Percentiles rank a stretch among this genome's conserved stretches.
Evolutionary conservation across 805 yeast species (phyloP).

Genomic region (Yamadazyma paraphyllophila): DNA sequence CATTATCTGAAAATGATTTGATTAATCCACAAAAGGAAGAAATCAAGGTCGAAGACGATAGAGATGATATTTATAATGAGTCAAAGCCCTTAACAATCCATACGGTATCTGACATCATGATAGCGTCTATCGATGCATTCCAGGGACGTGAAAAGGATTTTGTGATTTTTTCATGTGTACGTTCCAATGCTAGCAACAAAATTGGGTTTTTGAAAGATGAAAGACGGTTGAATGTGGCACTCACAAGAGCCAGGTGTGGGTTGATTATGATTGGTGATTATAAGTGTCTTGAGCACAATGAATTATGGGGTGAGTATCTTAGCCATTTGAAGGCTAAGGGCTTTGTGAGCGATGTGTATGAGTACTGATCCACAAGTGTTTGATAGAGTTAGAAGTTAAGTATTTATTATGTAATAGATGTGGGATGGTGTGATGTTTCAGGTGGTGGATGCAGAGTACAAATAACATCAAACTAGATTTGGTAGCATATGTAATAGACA

Average conservation of each 20-base stretch:
- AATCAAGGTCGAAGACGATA: conserved; percentile 53
- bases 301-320: conserved; percentile 53
- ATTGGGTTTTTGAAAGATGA: conserved; percentile 86
- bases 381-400: not conserved
- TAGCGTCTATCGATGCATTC: conserved; percentile 63
- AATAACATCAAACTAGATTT: too few relatives aligned
- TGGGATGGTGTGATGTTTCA: too few relatives aligned
- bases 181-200: conserved; percentile 67
- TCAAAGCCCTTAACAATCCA: conserved; percentile 50
- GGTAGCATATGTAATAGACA: too few relatives aligned
- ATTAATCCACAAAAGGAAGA: conserved; percentile 54
- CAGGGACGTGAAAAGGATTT: conserved; percentile 59
- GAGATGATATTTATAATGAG: conserved; percentile 53
- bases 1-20: conserved; percentile 47
- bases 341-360: conserved; percentile 4
- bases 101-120: conserved; percentile 43
- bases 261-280: conserved; percentile 46
- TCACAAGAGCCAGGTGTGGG: conserved; percentile 86
- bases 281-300: conserved; percentile 46
- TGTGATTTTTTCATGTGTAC: conserved; percentile 50
- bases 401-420: not conserved
- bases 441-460: not conserved
- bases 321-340: conserved; percentile 34
- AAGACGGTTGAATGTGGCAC: conserved; percentile 83
- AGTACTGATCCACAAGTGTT: not conserved